These are phyloP conservation scores for Linnemannia hyalina DNA, from an alignment of 192 early-diverging fungal genomes.

Conservation along the genomic window DNA sequence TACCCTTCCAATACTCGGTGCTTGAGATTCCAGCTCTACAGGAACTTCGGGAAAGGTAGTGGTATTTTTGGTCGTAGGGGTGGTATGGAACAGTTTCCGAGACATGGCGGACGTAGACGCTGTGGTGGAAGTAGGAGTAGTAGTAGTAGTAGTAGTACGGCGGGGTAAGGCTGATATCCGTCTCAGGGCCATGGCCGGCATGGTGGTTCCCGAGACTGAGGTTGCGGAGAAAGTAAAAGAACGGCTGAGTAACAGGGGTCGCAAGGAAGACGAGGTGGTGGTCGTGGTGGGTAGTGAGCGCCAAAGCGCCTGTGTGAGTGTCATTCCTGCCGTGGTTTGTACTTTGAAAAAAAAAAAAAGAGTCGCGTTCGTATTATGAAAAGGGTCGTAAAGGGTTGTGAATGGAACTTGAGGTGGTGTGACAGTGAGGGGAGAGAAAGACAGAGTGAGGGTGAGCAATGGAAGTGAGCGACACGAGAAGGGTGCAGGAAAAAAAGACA, in stretches of 20 bases:
- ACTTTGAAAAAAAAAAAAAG: neutral
- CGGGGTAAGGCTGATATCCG: neutral
- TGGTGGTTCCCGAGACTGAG: neutral
- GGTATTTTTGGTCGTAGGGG: neutral
- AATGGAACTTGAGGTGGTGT: neutral
- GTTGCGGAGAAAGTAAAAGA: neutral
- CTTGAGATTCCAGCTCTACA: neutral
- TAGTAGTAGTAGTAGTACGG: neutral
- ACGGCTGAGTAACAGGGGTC: neutral
- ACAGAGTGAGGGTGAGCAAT: neutral
- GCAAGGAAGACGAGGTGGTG: neutral
- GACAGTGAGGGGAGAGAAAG: neutral
- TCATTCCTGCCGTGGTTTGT: neutral
- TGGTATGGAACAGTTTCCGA: neutral
- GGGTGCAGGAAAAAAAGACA: neutral
- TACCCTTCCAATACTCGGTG: neutral
- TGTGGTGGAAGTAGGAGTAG: neutral
- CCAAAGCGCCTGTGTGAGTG: neutral
- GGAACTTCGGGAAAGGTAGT: neutral
- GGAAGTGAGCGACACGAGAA: neutral
- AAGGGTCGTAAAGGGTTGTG: neutral
- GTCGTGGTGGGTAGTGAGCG: neutral
- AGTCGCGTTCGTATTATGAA: neutral
- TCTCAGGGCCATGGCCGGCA: constrained; percentile 5
- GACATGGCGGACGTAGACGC: no score